Evolutionary conservation across 2,329 filamentous ascomycete species (phyloP), one percentile per base, ranked within the genome.

Genomic region (Colletotrichum sp.): DNA sequence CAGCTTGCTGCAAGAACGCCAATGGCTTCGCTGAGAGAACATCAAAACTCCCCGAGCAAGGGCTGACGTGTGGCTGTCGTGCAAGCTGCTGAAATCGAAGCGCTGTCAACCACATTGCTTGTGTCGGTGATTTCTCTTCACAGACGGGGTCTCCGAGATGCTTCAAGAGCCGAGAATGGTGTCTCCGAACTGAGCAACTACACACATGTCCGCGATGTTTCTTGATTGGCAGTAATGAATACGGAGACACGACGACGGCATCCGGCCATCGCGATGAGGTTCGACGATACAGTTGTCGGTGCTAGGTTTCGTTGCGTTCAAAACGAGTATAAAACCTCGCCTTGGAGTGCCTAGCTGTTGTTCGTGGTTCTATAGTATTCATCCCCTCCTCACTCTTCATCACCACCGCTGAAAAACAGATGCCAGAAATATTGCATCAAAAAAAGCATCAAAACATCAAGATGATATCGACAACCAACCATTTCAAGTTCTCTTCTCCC

Each of bases 351-450:
- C 43, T 21, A 21, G n/a, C 0, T 13, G 2, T 52, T 52, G 6
- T n/a, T 48, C 38, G 2, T 21, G 38, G 5, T n/a, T 10, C 38
- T 12, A 12, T 48, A n/a, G 10, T 10, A 4, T 10, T 43, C 38
- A 10, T 18, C 16, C 2, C n/a, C 43, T 52, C 5, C n/a, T 21
- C 4, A 12, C 43, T 1, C 43, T 21, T n/a, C n/a, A 52, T 7
- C 10, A 52, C 10, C 6, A 21, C 43, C 4, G 43, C 10, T 13
- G 4, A 24, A 0, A 13, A 52, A 4, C 10, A 0, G 0, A 52
- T 7, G 0, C 6, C 43, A 13, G n/a, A 52, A 21, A 1, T 21
- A 21, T 13, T 24, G 3, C n/a, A 52, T 1, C 1, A 2, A 0
- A 21, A 48, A 21, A 1, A 21, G n/a, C 43, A 48, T 21, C 43